Evolutionary conservation across 495 filamentous ascomycete genomes (phyloP), one percentile per base, ranked within the genome.

Genomic region (Penicillium crystallinum): DNA sequence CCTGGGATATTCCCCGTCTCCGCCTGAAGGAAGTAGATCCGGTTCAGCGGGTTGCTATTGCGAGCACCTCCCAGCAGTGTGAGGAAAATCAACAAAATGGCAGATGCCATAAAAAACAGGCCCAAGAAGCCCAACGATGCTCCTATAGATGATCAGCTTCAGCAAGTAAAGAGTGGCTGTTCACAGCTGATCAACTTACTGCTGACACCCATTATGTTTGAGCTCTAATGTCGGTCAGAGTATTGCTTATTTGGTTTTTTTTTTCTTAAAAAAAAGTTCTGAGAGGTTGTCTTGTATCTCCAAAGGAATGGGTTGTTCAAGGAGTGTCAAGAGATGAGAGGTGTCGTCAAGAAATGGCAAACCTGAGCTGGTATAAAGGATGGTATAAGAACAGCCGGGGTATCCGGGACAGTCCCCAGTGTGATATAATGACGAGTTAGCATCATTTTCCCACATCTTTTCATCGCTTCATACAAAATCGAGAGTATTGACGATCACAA

Each of bases 21-120:
- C 57, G 84, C 86, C 62, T 86, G 78, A 27, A 96, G 81, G 77
- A 95, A 95, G 73, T 85, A 96, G 58, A 89, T 87, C 36, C 84
- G 58, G 56, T 85, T 80, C 15, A 90, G 73, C 5, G 91, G 91
- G 11, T 67, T 77, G 10, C 64, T 66, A 53, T 77, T 71, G 27
- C 73, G 76, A 6, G 78, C 70, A 42, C 88, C 90, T 21, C 81
- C 88, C 22, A 96, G 78, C 41, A 96, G 73, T 46, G 89, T 79
- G 67, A 96, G 83, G 71, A 90, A 87, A 49, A 91, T 85, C 57
- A 96, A 69, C 36, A 95, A 72, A 48, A 89, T 69, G 23, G 88
- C 82, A 52, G 80, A 82, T 49, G 82, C 83, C 67, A 88, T 85
- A 58, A 96, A 81, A 67, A 95, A 69, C 51, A 92, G 80, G 69